These are phyloP conservation scores for Septoria linicola DNA, from an alignment of 2,329 filamentous ascomycete genomes.

Conservation along the genomic window DNA sequence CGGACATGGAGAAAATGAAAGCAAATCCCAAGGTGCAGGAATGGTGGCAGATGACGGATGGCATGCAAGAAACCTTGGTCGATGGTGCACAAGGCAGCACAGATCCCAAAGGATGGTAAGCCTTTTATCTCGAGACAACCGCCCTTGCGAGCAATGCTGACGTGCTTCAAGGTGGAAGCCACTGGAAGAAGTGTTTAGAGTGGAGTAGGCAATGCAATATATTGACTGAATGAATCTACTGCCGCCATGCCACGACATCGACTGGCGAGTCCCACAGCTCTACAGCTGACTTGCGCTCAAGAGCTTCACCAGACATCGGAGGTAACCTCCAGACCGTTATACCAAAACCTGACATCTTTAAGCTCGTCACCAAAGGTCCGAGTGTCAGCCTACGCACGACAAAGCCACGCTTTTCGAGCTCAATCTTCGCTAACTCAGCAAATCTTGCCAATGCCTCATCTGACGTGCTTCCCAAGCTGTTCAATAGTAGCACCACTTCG, in stretches of 20 bases:
- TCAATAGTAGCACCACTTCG: conserved; percentile 39
- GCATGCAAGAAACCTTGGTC: conserved; percentile 64
- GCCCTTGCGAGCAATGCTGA: not conserved
- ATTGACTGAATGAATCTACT: conserved; percentile 25
- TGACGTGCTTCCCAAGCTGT: conserved; percentile 40
- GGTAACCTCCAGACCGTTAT: conserved; percentile 42
- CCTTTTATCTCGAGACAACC: not conserved
- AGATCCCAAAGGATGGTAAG: conserved; percentile 58
- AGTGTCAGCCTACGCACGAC: conserved; percentile 37
- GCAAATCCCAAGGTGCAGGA: conserved; percentile 70
- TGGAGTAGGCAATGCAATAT: not conserved
- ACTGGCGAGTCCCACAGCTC: conserved; percentile 39
- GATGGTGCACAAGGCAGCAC: conserved; percentile 59
- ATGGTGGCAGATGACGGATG: conserved; percentile 63
- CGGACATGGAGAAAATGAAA: conserved; percentile 74
- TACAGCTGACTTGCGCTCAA: conserved; percentile 33
- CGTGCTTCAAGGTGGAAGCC: conserved; percentile 52
- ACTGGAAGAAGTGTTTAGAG: conserved; percentile 67
- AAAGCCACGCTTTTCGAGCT: conserved; percentile 35
- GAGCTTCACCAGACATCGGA: conserved; percentile 31
- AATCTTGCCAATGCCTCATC: conserved; percentile 40
- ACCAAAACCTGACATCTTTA: conserved; percentile 42
- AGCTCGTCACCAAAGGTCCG: conserved; percentile 39
- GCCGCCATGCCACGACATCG: conserved; percentile 40
- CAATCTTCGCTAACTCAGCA: conserved; percentile 36